phyloP scores from a whole-genome alignment of 768 basidiomycete genomes.

The Infundibulicybe gibba region DNA sequence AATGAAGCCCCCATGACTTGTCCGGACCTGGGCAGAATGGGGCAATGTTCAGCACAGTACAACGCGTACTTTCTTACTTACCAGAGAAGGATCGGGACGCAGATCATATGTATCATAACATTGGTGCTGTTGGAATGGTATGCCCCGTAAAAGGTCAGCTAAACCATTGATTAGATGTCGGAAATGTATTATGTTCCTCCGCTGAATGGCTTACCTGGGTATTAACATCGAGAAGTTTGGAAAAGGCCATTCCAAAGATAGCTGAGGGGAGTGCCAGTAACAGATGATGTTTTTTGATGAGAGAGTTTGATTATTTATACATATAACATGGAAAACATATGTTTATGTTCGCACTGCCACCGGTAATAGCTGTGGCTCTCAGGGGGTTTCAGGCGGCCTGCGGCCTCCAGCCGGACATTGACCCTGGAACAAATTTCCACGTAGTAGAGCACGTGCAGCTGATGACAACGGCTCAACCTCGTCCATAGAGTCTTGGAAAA shows the following conservation, averaged over 20 bases:
- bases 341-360: not conserved
- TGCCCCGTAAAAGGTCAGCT: constrained; percentile 92
- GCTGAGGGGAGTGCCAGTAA: too few species aligned
- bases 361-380: too few species aligned
- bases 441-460: constrained; percentile 15
- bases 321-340: constrained; percentile 10
- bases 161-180: not conserved
- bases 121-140: constrained; percentile 87
- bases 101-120: constrained; percentile 80
- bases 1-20: constrained; percentile 43
- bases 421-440: constrained; percentile 4
- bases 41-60: not conserved
- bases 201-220: constrained; percentile 49
- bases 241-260: constrained; percentile 22
- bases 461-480: not conserved
- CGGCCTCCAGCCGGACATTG: not conserved
- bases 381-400: not conserved
- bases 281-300: constrained; percentile 17
- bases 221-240: constrained; percentile 58
- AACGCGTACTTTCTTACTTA: constrained; percentile 20
- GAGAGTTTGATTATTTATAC: not conserved
- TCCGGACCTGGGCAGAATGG: constrained; percentile 45
- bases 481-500: too few species aligned
- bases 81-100: constrained; percentile 85
- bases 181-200: too few species aligned